phyloP scores from a whole-genome alignment of 805 yeast genomes.

The Cyberlindnera galapagoensis region DNA sequence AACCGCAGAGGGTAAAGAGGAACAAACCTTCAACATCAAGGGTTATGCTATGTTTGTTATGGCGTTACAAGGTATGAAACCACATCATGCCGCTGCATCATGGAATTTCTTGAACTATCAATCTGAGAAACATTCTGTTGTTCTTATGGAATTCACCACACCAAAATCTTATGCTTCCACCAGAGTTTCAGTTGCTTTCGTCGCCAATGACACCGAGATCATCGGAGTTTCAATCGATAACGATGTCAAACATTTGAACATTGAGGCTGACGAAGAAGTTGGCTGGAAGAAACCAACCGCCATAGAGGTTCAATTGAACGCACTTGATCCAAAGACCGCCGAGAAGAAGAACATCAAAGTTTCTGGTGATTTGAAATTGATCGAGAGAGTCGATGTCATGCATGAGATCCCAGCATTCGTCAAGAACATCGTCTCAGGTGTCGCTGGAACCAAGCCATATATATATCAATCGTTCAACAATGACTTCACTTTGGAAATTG shows the following conservation, averaged over 20 bases:
- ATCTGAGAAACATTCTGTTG: constrained; percentile 63
- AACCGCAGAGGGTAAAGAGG: constrained; percentile 19
- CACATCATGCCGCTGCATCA: constrained; percentile 95
- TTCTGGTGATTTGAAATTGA: constrained; percentile 56
- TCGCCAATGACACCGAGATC: constrained; percentile 58
- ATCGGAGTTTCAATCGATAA: constrained; percentile 63
- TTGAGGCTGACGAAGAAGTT: constrained; percentile 50
- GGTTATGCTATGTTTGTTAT: constrained; percentile 73
- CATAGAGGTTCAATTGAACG: constrained; percentile 53
- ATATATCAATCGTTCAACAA: constrained; percentile 90
- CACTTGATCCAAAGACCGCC: constrained; percentile 38
- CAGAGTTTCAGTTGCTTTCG: constrained; percentile 72
- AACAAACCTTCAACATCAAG: constrained; percentile 26
- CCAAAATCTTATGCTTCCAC: constrained; percentile 85
- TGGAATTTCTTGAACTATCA: constrained; percentile 95
- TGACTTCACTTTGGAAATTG: constrained; percentile 43
- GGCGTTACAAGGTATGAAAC: constrained; percentile 99
- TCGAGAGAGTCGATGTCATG: constrained; percentile 96
- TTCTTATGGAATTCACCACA: constrained; percentile 92
- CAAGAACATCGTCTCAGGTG: constrained; percentile 87
- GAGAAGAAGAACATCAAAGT: constrained; percentile 47
- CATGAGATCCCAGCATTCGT: constrained; percentile 93
- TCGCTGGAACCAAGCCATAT: constrained; percentile 94
- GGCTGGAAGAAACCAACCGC: constrained; percentile 88
- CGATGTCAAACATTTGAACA: constrained; percentile 49